Evolutionary conservation across 257 asterid species (phyloP).

Genomic region (Solanum bukasovii): DNA sequence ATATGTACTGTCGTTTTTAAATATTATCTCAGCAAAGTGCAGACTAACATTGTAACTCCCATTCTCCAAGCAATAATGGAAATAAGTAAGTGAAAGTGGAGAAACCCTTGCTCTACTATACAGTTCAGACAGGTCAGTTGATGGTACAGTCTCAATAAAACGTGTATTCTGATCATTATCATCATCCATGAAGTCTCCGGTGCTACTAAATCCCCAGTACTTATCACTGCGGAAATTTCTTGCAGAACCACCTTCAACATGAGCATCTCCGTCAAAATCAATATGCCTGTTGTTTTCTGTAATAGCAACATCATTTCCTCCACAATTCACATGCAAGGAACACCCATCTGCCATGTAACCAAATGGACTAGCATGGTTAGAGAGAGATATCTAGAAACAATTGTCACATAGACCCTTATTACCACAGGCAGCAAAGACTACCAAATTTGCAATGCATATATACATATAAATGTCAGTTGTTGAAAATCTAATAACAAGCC

Average conservation of each 20-base stretch:
- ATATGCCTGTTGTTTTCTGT: conserved; percentile 30
- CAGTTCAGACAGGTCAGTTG: conserved; percentile 29
- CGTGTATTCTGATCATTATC: conserved; percentile 44
- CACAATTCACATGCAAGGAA: conserved; percentile 70
- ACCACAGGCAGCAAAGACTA: neutral
- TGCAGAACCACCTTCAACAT: conserved; percentile 47
- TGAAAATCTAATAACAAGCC: neutral
- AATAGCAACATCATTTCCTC: conserved; percentile 46
- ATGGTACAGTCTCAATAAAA: conserved; percentile 15
- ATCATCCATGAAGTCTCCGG: conserved; percentile 85
- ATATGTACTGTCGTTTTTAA: conserved; percentile 9
- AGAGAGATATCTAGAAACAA: neutral
- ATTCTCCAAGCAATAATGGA: conserved; percentile 20
- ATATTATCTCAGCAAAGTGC: conserved; percentile 30
- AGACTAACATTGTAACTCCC: conserved; percentile 25
- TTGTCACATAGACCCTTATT: neutral
- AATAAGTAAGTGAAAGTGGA: conserved; percentile 30
- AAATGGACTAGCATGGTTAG: neutral
- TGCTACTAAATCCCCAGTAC: conserved; percentile 80
- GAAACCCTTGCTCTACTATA: conserved; percentile 22
- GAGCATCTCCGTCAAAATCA: conserved; percentile 60
- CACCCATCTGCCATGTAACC: conserved; percentile 47
- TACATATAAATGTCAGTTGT: neutral
- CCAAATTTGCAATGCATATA: neutral
- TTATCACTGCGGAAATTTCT: conserved; percentile 24